Percentiles rank a stretch among this genome's conserved stretches.
Conservation (phyloP, 192 early-diverging fungal genomes). For the Umbelopsis sp. region DNA sequence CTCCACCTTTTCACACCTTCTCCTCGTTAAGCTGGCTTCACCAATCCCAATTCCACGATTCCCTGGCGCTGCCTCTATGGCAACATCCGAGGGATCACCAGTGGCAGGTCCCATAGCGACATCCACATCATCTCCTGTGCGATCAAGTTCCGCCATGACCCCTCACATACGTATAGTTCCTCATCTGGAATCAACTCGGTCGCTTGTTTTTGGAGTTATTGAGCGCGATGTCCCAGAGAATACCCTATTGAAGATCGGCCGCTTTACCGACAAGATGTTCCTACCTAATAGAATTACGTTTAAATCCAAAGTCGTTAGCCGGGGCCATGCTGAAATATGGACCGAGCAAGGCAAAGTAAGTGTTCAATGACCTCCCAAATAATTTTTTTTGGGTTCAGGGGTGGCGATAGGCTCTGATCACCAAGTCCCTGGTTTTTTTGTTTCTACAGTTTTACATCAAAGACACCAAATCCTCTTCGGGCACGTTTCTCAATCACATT, state of each 20-base stretch:
- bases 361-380: neutral
- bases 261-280: conserved; percentile 43
- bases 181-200: conserved; percentile 53
- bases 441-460: conserved; percentile 80
- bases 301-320: conserved; percentile 82
- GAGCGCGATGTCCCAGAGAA: conserved; percentile 43
- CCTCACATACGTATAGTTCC: conserved; percentile 61
- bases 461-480: conserved; percentile 96
- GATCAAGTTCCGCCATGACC: conserved; percentile 25
- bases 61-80: conserved; percentile 10
- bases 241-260: conserved; percentile 41
- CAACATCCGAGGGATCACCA: conserved; percentile 19
- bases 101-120: neutral
- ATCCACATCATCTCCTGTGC: conserved; percentile 1
- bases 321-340: conserved; percentile 90
- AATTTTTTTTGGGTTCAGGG: neutral
- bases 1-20: conserved; percentile 4
- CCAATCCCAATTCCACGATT: conserved; percentile 17
- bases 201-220: conserved; percentile 57
- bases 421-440: conserved; percentile 34
- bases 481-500: conserved; percentile 96
- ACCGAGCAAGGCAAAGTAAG: conserved; percentile 59
- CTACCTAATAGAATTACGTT: conserved; percentile 64
- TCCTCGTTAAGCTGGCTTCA: conserved; percentile 3
- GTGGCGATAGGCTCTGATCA: conserved; percentile 6